phyloP scores from a whole-genome alignment of 371 early-diverging fungal species.

The Phascolomyces articulosus region DNA sequence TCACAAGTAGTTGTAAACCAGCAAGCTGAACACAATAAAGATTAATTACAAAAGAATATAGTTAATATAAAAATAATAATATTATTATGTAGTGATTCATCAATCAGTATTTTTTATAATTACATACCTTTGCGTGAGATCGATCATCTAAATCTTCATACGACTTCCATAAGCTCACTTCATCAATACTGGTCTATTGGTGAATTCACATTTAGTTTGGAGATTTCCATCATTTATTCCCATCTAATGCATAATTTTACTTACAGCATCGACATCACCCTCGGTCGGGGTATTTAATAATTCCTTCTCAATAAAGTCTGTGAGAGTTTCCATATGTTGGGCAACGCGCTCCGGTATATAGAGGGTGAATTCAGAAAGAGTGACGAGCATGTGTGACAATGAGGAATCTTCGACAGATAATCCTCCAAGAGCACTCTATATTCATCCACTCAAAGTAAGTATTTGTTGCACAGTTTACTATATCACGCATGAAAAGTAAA shows the following conservation, averaged over 20 bases:
- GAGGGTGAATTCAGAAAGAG: constrained; percentile 61
- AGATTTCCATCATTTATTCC: too few relatives aligned
- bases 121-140: constrained; percentile 34
- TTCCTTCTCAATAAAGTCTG: constrained; percentile 62
- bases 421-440: constrained; percentile 11
- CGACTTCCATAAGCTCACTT: constrained; percentile 30
- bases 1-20: constrained; percentile 35
- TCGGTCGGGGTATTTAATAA: constrained; percentile 49
- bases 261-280: constrained; percentile 14
- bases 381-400: constrained; percentile 49
- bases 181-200: background rate
- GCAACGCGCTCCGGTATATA: constrained; percentile 55
- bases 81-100: too few relatives aligned
- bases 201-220: background rate
- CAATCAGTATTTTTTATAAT: background rate
- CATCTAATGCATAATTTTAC: too few relatives aligned
- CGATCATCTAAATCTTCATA: constrained; percentile 31
- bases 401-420: constrained; percentile 35
- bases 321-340: constrained; percentile 36
- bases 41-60: too few relatives aligned
- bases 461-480: too few relatives aligned
- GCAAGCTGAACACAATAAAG: constrained; percentile 22
- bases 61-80: background rate
- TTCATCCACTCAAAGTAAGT: too few relatives aligned
- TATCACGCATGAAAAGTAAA: background rate